A percentile compares a stretch with the other conserved stretches of the same genome.
Evolutionary conservation across 192 early-diverging fungal species (phyloP).

Genomic region (Entomortierella beljakovae): DNA sequence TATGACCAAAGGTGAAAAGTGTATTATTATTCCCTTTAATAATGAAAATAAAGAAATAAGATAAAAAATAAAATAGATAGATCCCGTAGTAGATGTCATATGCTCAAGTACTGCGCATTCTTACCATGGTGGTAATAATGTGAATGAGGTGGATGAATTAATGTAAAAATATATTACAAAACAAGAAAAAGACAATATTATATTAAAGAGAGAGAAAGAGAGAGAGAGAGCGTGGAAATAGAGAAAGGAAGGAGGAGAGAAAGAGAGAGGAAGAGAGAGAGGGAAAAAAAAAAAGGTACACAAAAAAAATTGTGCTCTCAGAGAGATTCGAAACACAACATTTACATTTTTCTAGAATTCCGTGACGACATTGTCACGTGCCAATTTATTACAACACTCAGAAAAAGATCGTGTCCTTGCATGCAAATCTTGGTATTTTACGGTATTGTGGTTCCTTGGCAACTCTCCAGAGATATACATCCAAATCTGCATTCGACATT

Average conservation of each 20-base stretch:
- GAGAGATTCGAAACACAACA: slow-evolving; percentile 37
- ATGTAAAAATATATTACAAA: too few species aligned
- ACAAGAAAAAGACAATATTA: too few species aligned
- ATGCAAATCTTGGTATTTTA: slow-evolving; percentile 64
- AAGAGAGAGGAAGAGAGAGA: slow-evolving; percentile 2
- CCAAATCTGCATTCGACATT: slow-evolving; percentile 63
- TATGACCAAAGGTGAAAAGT: background rate
- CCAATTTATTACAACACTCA: slow-evolving; percentile 37
- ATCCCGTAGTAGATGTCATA: background rate
- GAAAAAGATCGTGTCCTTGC: slow-evolving; percentile 77
- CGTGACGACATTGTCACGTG: slow-evolving; percentile 6
- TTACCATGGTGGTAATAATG: slow-evolving; percentile 32
- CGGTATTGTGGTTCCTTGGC: slow-evolving; percentile 77
- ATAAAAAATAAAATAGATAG: background rate
- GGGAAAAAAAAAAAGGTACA: background rate
- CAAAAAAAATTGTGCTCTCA: slow-evolving; percentile 7
- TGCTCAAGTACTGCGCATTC: background rate
- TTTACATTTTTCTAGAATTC: background rate
- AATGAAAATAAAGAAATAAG: background rate
- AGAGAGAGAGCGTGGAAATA: too few species aligned
- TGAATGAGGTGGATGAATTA: background rate
- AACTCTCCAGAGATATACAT: slow-evolving; percentile 79
- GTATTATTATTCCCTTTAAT: background rate
- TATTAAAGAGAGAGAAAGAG: too few species aligned
- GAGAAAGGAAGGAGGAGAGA: slow-evolving; percentile 4